Percentiles rank a stretch among this genome's conserved stretches.
These are phyloP conservation scores for Teratosphaeria destructans DNA, from an alignment of 2,329 filamentous ascomycete genomes.

Conservation along the genomic window DNA sequence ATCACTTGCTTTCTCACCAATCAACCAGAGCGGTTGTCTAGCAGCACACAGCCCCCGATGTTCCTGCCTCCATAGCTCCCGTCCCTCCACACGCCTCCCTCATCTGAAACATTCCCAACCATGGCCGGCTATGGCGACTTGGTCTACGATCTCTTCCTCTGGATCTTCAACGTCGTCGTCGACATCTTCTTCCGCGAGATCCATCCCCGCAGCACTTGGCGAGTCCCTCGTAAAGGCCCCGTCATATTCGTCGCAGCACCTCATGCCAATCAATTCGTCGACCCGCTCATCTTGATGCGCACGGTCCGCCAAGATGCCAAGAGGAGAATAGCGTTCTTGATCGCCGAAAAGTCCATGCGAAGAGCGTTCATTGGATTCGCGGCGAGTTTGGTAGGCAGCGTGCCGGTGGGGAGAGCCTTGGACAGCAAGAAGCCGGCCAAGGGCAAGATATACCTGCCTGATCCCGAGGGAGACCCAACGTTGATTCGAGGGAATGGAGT, in stretches of 20 bases:
- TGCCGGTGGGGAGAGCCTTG: constrained; percentile 87
- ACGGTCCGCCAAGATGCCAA: constrained; percentile 77
- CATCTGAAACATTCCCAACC: background rate
- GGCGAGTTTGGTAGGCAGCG: constrained; percentile 73
- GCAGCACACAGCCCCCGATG: background rate
- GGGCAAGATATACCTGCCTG: constrained; percentile 79
- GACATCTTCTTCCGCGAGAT: constrained; percentile 98
- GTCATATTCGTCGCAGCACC: constrained; percentile 93
- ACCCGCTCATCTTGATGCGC: constrained; percentile 86
- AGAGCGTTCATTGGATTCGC: constrained; percentile 80
- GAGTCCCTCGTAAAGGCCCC: constrained; percentile 76
- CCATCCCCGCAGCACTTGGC: constrained; percentile 89
- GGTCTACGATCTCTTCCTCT: constrained; percentile 63
- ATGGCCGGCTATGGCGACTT: constrained; percentile 6
- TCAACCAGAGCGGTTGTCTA: background rate
- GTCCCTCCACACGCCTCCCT: background rate
- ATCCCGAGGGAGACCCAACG: constrained; percentile 74
- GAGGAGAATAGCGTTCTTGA: constrained; percentile 82
- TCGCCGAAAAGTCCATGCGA: constrained; percentile 90
- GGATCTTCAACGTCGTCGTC: constrained; percentile 69
- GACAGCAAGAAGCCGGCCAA: constrained; percentile 71
- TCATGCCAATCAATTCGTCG: constrained; percentile 97
- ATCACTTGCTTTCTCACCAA: no score
- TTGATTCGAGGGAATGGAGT: constrained; percentile 71
- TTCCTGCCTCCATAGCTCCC: background rate